Conservation (phyloP, 352 stramenopile species). For the Elongisporangium prolatum region DNA sequence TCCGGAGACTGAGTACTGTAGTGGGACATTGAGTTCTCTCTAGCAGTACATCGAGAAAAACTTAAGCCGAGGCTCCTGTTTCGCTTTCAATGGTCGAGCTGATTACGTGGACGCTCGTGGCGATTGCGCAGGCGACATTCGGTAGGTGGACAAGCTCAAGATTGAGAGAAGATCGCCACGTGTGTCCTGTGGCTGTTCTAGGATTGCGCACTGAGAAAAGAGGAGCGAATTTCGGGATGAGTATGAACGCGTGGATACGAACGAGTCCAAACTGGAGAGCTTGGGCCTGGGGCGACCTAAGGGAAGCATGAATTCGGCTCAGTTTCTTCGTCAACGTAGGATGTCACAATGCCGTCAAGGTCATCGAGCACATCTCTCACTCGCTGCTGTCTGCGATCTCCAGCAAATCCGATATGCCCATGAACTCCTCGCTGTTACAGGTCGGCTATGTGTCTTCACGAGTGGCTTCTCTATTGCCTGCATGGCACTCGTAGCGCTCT, state of each 20-base stretch:
- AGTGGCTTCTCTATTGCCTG: neutral
- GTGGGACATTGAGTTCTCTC: neutral
- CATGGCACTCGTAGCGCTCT: neutral
- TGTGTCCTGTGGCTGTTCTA: neutral
- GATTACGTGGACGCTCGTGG: neutral
- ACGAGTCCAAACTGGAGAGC: neutral
- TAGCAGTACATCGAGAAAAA: neutral
- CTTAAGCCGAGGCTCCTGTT: neutral
- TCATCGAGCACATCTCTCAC: neutral
- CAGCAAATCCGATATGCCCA: neutral
- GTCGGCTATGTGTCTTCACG: neutral
- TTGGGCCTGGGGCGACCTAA: neutral
- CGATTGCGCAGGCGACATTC: neutral
- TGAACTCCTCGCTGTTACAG: neutral
- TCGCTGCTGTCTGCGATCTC: neutral
- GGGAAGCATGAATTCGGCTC: neutral
- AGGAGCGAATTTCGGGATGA: neutral
- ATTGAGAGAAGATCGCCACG: neutral
- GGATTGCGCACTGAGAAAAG: neutral
- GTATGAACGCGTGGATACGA: neutral
- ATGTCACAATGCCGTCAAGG: neutral
- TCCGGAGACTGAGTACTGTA: neutral
- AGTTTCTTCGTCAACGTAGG: neutral
- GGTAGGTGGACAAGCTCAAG: neutral
- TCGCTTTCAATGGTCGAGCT: neutral